Percentiles rank a stretch among this genome's conserved stretches.
These are phyloP conservation scores for Chloridella minuta DNA, from an alignment of 352 stramenopile genomes.

Conservation along the genomic window DNA sequence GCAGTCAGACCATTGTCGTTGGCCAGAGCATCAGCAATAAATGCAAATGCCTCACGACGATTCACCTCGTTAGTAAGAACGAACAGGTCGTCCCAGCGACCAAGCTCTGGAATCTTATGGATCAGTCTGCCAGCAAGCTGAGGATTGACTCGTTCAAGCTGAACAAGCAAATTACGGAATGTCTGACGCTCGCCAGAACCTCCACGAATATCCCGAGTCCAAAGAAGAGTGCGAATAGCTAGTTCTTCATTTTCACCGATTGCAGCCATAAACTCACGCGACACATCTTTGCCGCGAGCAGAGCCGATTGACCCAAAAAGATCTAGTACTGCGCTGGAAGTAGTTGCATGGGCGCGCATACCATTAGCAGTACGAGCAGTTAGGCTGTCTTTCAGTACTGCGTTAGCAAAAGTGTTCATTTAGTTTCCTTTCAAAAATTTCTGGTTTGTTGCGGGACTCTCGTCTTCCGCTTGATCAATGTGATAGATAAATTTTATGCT, in stretches of 20 bases:
- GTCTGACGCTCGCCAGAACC: neutral
- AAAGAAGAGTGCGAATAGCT: neutral
- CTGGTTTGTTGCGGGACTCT: too few relatives aligned
- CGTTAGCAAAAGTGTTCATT: too few relatives aligned
- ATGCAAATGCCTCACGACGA: neutral
- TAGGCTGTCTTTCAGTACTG: too few relatives aligned
- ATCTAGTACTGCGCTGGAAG: too few relatives aligned
- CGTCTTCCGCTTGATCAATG: too few relatives aligned
- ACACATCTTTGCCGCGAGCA: too few relatives aligned
- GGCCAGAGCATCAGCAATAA: constrained; percentile 7
- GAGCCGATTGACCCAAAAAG: too few relatives aligned
- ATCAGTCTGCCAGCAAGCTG: neutral
- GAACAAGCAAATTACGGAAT: neutral
- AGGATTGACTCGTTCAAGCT: neutral
- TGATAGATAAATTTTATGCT: too few relatives aligned
- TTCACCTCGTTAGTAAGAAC: neutral
- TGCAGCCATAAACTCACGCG: too few relatives aligned
- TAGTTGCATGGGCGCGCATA: too few relatives aligned
- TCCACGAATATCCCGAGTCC: neutral
- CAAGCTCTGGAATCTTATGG: neutral
- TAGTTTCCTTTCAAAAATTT: too few relatives aligned
- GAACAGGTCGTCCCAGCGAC: neutral
- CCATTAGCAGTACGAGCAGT: too few relatives aligned
- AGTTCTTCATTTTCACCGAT: neutral
- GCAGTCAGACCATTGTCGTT: neutral